These are phyloP conservation scores for Pseudocohnilembus persalinus DNA, from an alignment of 169 alveolate genomes.

Conservation along the genomic window DNA sequence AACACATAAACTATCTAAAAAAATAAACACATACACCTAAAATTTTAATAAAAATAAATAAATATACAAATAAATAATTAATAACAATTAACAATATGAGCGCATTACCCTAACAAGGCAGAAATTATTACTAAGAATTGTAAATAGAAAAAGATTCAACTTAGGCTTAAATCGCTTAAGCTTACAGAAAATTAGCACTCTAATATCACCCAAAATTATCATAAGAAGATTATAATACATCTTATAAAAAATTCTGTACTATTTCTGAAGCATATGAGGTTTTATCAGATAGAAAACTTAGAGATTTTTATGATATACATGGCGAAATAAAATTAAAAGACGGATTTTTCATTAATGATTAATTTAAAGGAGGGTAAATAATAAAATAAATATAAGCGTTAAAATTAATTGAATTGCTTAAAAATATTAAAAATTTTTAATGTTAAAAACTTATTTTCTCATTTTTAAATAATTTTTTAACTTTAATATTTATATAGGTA, in stretches of 20 bases:
- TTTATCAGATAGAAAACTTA: conserved; percentile 38
- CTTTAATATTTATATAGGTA: too few species aligned
- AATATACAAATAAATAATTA: too few species aligned
- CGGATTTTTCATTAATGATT: neutral
- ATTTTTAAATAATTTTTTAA: too few species aligned
- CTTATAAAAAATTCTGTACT: conserved; percentile 31
- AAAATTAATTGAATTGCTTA: too few species aligned
- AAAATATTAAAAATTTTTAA: too few species aligned
- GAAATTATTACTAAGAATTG: neutral
- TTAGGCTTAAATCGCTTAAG: conserved; percentile 36
- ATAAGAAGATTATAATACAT: conserved; percentile 22
- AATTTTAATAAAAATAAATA: too few species aligned
- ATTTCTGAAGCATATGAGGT: conserved; percentile 51
- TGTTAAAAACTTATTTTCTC: neutral
- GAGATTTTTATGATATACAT: conserved; percentile 31
- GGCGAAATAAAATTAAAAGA: neutral
- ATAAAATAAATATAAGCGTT: too few species aligned
- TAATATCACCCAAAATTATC: conserved; percentile 38
- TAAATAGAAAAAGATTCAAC: conserved; percentile 6
- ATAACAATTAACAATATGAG: too few species aligned
- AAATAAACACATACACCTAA: too few species aligned
- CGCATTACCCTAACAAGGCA: too few species aligned
- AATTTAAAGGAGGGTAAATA: neutral
- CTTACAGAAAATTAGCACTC: conserved; percentile 31
- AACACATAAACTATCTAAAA: too few species aligned